Evolutionary conservation across 805 yeast genomes (phyloP), one percentile per base, ranked within the genome.

Genomic region (Candida awuae): DNA sequence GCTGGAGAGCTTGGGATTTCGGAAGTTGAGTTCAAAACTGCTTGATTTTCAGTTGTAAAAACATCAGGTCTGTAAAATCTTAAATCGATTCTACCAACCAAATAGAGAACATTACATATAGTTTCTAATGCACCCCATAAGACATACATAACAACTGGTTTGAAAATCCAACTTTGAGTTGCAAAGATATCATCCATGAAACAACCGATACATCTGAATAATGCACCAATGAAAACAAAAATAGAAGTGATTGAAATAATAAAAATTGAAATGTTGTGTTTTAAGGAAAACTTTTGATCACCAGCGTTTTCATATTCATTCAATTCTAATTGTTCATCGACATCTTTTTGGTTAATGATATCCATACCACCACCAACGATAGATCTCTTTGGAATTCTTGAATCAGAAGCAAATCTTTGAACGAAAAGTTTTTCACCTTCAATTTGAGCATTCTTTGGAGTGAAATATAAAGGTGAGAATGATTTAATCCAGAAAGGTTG

Each of bases 401-500:
- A 34, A 18, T 49, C 50, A 15, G 38, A 38, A n/a, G 43, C 38
- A 37, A 47, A 49, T 23, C 36, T 41, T 19, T 40, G 23, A 13
- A 50, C 33, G 34, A 60, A 59, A n/a, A 49, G 15, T 4, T 32
- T 21, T 35, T 47, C 51, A 27, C 59, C 61, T 12, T 43, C 43
- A 16, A 61, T 61, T 8, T 70, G 63, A 2, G 85, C 75, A 37
- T 67, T 67, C 42, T 67, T 69, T 44, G 67, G 65, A 12, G 78
- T 80, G 59, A 67, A 82, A 58, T 82, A 83, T 35, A 65, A 60
- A 14, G 78, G 68, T 18, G 61, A 52, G 48, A 81, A 80, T 5
- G 75, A 68, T 55, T 77, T 77, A 51, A 83, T 77, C 92, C 92
- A 83, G 71, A 80, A 78, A 27, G 94, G 85, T 54, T 77, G 84